Base-by-base conservation (phyloP, 1,139 yeast species). In the Diutina pseudorugosa region DNA sequence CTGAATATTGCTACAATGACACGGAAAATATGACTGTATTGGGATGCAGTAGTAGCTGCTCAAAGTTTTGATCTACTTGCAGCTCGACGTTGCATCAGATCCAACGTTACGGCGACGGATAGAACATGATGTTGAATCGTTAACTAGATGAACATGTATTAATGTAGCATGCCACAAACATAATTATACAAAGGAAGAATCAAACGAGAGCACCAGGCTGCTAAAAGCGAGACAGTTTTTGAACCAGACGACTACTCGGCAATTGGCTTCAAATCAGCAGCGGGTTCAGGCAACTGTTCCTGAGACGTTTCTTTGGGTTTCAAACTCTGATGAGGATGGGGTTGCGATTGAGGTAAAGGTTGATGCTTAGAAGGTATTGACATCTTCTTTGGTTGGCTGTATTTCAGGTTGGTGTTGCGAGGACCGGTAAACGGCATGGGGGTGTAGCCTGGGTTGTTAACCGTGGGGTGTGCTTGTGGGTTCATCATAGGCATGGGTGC, bases 181-280 rank as follows among this genome's bases (percentile, higher is more conserved):
- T 42, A 42, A 42, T 42, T 42, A 42, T 19, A 42, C 45, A 42
- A 41, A n/a, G 18, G 42, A 41, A 41, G 42, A 41, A 41, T 41
- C 42, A 41, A 41, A 41, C 19, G 20, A 18, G 42, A 41, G 20
- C 20, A 41, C 19, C 42, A 41, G 20, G 20, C 20, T 41, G 20
- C 12, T n/a, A 41, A 18, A 41, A 41, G 1, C 18, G 18, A 16
- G n/a, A 4, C 4, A 11, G 36, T 11, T 30, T 12, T 41, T 7
- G 21, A 6, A 41, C 21, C 19, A 41, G 2, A 2, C 6, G 4
- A 41, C 21, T 42, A 19, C 23, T 42, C 45, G n/a, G 23, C n/a
- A 5, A 42, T 42, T 7, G 27, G 21, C 21, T 42, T 42, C 21
- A 42, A 42, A 41, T 41, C 43, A 8, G 45, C n/a, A 14, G 23